Evolutionary conservation across 768 basidiomycete species (phyloP).

Genomic region (Rhodotorula taiwanensis): DNA sequence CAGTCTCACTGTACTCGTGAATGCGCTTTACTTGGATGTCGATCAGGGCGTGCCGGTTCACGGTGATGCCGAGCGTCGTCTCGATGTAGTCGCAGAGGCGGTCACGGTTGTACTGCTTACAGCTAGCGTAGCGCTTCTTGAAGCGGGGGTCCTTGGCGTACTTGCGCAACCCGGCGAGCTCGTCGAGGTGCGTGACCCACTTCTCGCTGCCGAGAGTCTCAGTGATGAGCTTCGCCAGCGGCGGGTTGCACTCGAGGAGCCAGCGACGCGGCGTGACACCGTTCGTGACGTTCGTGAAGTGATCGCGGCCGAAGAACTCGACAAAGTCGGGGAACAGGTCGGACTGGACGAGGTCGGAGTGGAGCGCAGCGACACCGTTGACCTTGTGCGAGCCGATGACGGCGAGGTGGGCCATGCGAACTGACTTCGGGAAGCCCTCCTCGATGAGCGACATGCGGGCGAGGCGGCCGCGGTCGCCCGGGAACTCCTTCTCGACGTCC

Average conservation of each 20-base stretch:
- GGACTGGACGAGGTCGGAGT: conserved; percentile 70
- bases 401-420: conserved; percentile 84
- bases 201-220: conserved; percentile 65
- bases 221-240: conserved; percentile 75
- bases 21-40: conserved; percentile 85
- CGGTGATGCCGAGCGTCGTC: conserved; percentile 59
- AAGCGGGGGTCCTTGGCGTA: conserved; percentile 67
- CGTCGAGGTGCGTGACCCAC: conserved; percentile 78
- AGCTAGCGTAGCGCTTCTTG: conserved; percentile 59
- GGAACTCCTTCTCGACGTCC: conserved; percentile 85
- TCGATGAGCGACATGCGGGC: conserved; percentile 87
- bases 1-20: conserved; percentile 63
- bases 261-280: conserved; percentile 78
- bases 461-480: conserved; percentile 65
- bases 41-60: conserved; percentile 67
- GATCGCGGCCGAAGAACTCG: conserved; percentile 68
- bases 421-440: conserved; percentile 43
- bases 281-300: conserved; percentile 69
- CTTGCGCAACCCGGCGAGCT: conserved; percentile 69
- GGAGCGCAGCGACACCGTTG: conserved; percentile 95
- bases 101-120: conserved; percentile 71
- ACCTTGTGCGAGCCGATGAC: conserved; percentile 77
- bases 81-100: conserved; percentile 70
- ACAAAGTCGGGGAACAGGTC: conserved; percentile 55
- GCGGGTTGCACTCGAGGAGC: conserved; percentile 84